Conservation (phyloP, 1,284 basidiomycete genomes). For the Apiotrichum veenhuisii region DNA sequence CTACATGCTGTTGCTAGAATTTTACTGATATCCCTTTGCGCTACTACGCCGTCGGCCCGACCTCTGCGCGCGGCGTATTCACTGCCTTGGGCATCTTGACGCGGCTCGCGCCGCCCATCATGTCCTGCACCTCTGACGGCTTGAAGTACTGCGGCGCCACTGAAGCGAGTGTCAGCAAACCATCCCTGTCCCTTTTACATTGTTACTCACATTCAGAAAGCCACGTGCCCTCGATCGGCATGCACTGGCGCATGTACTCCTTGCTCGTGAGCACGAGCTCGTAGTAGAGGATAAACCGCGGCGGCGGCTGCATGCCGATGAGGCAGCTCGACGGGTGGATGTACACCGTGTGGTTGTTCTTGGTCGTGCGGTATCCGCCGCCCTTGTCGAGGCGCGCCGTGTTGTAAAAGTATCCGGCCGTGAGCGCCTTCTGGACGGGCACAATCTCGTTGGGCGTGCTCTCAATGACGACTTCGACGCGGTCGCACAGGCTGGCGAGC, state of each 20-base stretch:
- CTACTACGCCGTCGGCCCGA: not conserved
- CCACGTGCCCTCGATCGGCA: conserved; percentile 96
- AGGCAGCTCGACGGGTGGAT: conserved; percentile 93
- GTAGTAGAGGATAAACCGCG: conserved; percentile 87
- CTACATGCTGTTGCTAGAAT: not conserved
- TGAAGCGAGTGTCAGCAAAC: conserved; percentile 57
- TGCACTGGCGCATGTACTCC: conserved; percentile 73
- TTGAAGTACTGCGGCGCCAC: conserved; percentile 95
- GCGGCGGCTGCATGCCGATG: conserved; percentile 91
- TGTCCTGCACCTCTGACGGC: conserved; percentile 75
- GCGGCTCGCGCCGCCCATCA: conserved; percentile 63
- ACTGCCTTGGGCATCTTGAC: conserved; percentile 81
- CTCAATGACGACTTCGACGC: conserved; percentile 88
- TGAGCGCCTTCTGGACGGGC: conserved; percentile 89
- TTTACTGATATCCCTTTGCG: not conserved
- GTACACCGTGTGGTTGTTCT: conserved; percentile 92
- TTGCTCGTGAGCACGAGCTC: conserved; percentile 63
- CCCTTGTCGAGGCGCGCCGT: conserved; percentile 84
- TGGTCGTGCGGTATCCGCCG: conserved; percentile 87
- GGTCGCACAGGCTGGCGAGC: conserved; percentile 88
- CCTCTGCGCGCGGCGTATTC: not conserved
- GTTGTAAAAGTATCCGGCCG: conserved; percentile 94
- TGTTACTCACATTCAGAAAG: conserved; percentile 70
- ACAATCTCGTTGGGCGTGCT: conserved; percentile 88
- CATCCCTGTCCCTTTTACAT: not conserved